These are phyloP conservation scores for Coelastrella sp. DNA, from an alignment of 139 green algal genomes.

Conservation along the genomic window DNA sequence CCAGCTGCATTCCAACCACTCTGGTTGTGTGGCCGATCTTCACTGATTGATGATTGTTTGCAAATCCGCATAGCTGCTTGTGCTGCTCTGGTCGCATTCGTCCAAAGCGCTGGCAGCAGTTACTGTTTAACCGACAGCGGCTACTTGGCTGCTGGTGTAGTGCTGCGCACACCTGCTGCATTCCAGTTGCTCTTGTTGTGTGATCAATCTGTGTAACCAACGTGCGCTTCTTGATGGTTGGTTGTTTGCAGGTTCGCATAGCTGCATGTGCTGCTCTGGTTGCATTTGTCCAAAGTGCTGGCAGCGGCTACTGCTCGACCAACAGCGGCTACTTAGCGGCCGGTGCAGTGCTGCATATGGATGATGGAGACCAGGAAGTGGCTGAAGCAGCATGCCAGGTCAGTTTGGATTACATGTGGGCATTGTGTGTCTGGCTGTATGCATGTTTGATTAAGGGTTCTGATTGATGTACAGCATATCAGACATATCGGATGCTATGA, in stretches of 20 bases:
- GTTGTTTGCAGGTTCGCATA: conserved; percentile 52
- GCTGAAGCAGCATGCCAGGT: conserved; percentile 56
- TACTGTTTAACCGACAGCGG: conserved; percentile 79
- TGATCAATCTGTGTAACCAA: too few species aligned
- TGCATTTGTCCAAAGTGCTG: conserved; percentile 60
- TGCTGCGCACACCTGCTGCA: too few species aligned
- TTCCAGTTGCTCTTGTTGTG: too few species aligned
- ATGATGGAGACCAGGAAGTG: conserved; percentile 75
- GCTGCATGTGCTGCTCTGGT: conserved; percentile 56
- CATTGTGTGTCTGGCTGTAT: background rate
- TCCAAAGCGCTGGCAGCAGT: conserved; percentile 33
- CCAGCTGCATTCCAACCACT: too few species aligned
- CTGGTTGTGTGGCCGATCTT: too few species aligned
- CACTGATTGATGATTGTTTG: background rate
- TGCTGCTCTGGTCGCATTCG: conserved; percentile 62
- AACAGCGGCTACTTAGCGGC: conserved; percentile 78
- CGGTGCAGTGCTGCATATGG: conserved; percentile 85
- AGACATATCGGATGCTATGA: background rate
- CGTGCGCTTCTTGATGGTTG: background rate
- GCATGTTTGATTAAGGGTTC: background rate
- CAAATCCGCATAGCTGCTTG: conserved; percentile 60
- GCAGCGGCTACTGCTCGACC: conserved; percentile 69
- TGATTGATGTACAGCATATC: background rate
- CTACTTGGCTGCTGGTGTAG: conserved; percentile 76
- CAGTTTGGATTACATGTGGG: background rate